These are phyloP conservation scores for Hemileccinum rubropunctum DNA, from an alignment of 768 basidiomycete species.

Conservation along the genomic window DNA sequence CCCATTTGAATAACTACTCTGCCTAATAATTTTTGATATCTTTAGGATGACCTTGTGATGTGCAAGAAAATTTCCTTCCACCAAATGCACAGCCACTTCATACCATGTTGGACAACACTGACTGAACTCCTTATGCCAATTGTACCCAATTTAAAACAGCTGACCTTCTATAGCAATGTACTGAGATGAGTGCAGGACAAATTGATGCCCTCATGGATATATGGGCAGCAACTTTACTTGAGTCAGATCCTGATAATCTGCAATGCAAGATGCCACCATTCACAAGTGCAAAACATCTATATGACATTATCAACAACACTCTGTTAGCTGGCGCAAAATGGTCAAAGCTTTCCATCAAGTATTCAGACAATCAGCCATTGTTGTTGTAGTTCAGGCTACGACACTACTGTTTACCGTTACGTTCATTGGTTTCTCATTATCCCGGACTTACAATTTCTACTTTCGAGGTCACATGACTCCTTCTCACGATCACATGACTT, in stretches of 20 bases:
- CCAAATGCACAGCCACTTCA: neutral
- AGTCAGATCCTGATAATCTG: neutral
- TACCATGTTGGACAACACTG: neutral
- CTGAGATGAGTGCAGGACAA: conserved; percentile 20
- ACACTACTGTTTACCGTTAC: too few species aligned
- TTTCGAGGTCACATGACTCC: too few species aligned
- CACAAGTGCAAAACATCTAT: neutral
- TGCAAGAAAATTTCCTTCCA: neutral
- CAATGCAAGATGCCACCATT: neutral
- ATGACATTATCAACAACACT: conserved; percentile 34
- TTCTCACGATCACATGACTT: too few species aligned
- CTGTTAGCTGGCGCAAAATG: conserved; percentile 34
- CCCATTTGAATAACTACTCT: too few species aligned
- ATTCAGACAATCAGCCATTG: too few species aligned
- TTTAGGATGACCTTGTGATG: conserved; percentile 1
- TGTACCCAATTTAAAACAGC: conserved; percentile 19
- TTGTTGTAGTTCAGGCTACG: too few species aligned
- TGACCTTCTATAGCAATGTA: conserved; percentile 16
- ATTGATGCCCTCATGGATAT: conserved; percentile 22
- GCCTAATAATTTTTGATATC: too few species aligned
- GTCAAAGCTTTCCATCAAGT: too few species aligned
- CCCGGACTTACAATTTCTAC: too few species aligned
- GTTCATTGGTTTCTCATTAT: too few species aligned
- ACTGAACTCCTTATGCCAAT: conserved; percentile 20
- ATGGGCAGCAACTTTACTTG: conserved; percentile 10